Evolutionary conservation across 164 flowering plant species (phyloP).

Genomic region (Stephania japonica): DNA sequence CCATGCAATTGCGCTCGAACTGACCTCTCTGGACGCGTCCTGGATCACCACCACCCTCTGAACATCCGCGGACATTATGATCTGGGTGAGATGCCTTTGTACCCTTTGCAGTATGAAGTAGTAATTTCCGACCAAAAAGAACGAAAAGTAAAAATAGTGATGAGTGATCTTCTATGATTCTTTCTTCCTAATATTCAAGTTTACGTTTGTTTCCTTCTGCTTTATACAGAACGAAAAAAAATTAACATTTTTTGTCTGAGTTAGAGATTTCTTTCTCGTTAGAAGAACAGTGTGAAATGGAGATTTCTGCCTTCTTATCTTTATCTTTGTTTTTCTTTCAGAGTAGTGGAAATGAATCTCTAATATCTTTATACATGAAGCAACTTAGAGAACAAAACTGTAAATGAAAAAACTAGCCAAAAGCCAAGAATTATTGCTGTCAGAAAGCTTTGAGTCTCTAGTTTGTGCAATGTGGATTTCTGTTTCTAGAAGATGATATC

Average conservation of each 20-base stretch:
- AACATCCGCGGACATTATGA: conserved; percentile 17
- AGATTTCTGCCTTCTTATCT: neutral
- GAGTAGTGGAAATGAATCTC: neutral
- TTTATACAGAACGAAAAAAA: neutral
- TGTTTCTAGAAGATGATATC: neutral
- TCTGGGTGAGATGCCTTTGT: conserved; percentile 2
- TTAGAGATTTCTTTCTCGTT: neutral
- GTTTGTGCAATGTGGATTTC: neutral
- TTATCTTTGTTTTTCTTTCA: neutral
- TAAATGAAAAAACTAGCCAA: neutral
- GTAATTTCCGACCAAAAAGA: neutral
- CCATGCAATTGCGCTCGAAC: conserved; percentile 34
- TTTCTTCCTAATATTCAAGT: neutral
- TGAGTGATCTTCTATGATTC: neutral
- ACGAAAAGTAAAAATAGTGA: neutral
- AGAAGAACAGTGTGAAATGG: neutral
- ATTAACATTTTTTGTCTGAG: neutral
- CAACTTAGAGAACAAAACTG: neutral
- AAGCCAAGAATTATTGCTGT: neutral
- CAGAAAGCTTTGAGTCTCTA: neutral
- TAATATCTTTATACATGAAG: neutral
- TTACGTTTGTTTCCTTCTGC: neutral
- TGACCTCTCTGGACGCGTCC: conserved; percentile 45
- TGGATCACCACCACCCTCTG: conserved; percentile 60
- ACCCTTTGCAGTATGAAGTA: neutral